A percentile compares a stretch with the other conserved stretches of the same genome.
Evolutionary conservation across 1,139 yeast species (phyloP).

Genomic region (Kazachstania sp.): DNA sequence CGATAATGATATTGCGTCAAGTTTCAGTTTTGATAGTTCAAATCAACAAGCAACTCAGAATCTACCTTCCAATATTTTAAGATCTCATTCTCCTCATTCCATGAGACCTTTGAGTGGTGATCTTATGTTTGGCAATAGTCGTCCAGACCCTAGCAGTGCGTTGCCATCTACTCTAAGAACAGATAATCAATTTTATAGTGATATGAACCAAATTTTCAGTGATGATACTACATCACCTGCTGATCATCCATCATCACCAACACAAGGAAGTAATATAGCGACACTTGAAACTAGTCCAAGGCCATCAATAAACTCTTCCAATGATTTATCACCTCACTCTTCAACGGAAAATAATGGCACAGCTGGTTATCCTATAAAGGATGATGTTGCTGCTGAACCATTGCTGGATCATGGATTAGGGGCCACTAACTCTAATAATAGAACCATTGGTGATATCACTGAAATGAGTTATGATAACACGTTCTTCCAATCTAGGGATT

Average conservation of each 20-base stretch:
- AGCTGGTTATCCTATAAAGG: slow-evolving; percentile 6
- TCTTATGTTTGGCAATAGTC: not conserved
- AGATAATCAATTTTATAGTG: slow-evolving; percentile 19
- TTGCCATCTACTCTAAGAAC: slow-evolving; percentile 34
- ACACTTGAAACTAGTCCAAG: slow-evolving; percentile 6
- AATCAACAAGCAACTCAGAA: slow-evolving; percentile 8
- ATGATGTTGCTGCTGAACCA: slow-evolving; percentile 15
- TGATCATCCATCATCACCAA: not conserved
- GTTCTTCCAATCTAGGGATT: slow-evolving; percentile 18
- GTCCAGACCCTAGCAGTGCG: not conserved
- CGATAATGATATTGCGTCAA: slow-evolving; percentile 31
- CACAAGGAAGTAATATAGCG: not conserved
- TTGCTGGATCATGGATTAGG: slow-evolving; percentile 14
- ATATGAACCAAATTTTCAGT: slow-evolving; percentile 19
- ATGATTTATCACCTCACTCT: slow-evolving; percentile 15
- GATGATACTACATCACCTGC: not conserved
- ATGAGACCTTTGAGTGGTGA: slow-evolving; percentile 5
- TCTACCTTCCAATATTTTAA: slow-evolving; percentile 31
- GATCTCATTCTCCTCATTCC: slow-evolving; percentile 21
- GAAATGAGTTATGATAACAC: slow-evolving; percentile 16
- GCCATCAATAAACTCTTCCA: slow-evolving; percentile 5
- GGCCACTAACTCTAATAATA: slow-evolving; percentile 6
- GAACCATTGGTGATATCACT: not conserved
- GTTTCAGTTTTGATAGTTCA: slow-evolving; percentile 31
- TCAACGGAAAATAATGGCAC: slow-evolving; percentile 15